Evolutionary conservation across 2,329 filamentous ascomycete species (phyloP).

Genomic region (Xylaria sp.): DNA sequence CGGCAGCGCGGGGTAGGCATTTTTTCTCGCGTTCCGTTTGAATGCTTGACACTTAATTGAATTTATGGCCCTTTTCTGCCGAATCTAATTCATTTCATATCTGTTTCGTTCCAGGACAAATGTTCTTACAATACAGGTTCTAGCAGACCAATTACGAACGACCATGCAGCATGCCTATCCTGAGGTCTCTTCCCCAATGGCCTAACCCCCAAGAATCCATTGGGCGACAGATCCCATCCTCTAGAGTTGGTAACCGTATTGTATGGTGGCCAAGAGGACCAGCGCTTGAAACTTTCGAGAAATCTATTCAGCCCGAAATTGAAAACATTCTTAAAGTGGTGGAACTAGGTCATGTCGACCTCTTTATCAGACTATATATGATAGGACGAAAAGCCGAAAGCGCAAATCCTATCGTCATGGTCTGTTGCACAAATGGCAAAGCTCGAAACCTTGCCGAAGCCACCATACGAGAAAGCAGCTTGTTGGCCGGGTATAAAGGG

Average conservation of each 20-base stretch:
- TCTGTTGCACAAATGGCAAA: constrained; percentile 26
- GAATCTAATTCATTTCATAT: neutral
- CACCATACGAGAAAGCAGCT: constrained; percentile 21
- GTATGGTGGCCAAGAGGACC: constrained; percentile 30
- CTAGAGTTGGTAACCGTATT: constrained; percentile 14
- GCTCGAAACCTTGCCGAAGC: constrained; percentile 22
- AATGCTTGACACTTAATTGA: neutral
- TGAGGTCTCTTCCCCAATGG: constrained; percentile 23
- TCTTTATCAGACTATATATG: constrained; percentile 35
- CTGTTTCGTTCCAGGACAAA: neutral
- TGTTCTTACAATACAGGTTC: neutral
- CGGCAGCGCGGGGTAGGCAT: neutral
- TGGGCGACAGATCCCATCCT: constrained; percentile 22
- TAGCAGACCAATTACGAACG: too few species aligned
- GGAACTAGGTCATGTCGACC: constrained; percentile 20
- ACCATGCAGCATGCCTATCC: constrained; percentile 18
- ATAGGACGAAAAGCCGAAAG: constrained; percentile 26
- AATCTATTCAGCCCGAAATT: constrained; percentile 22
- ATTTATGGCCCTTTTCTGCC: neutral
- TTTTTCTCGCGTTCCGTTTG: neutral
- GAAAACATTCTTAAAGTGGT: constrained; percentile 1
- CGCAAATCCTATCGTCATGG: constrained; percentile 30
- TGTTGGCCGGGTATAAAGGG: constrained; percentile 16
- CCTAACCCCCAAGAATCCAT: constrained; percentile 23
- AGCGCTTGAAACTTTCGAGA: constrained; percentile 28